These are phyloP conservation scores for Pythium rhizo-oryzae DNA, from an alignment of 352 stramenopile genomes.

Conservation along the genomic window DNA sequence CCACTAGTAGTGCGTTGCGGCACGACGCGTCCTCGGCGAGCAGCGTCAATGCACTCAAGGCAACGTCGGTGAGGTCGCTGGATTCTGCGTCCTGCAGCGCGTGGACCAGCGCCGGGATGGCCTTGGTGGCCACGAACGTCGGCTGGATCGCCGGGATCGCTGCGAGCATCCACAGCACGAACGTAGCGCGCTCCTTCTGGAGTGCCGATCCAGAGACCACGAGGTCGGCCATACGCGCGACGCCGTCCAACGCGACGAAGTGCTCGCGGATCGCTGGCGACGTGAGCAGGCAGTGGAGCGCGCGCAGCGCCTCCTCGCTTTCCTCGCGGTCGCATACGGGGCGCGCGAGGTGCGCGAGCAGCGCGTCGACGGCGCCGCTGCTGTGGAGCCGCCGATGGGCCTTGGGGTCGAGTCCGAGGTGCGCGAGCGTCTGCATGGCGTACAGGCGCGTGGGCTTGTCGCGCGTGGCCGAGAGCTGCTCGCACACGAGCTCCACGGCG, in stretches of 20 bases:
- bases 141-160: slow-evolving; percentile 7
- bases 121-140: slow-evolving; percentile 10
- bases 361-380: neutral
- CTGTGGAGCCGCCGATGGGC: slow-evolving; percentile 1
- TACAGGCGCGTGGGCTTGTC: neutral
- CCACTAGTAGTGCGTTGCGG: neutral
- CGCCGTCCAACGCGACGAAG: slow-evolving; percentile 11
- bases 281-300: slow-evolving; percentile 21
- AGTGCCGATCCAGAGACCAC: neutral
- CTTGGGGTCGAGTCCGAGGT: slow-evolving; percentile 12
- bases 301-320: slow-evolving; percentile 1
- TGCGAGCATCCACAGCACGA: slow-evolving; percentile 25
- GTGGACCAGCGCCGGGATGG: slow-evolving; percentile 10
- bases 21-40: slow-evolving; percentile 13
- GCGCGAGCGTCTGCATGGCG: slow-evolving; percentile 4
- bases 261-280: neutral
- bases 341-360: slow-evolving; percentile 1
- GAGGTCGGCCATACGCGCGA: slow-evolving; percentile 5
- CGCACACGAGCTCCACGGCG: slow-evolving; percentile 10
- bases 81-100: slow-evolving; percentile 5
- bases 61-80: slow-evolving; percentile 10
- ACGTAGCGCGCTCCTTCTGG: slow-evolving; percentile 15
- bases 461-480: neutral
- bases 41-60: slow-evolving; percentile 13
- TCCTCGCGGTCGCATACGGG: neutral